These are phyloP conservation scores for Suillus americanus DNA, from an alignment of 768 basidiomycete species.

Conservation along the genomic window DNA sequence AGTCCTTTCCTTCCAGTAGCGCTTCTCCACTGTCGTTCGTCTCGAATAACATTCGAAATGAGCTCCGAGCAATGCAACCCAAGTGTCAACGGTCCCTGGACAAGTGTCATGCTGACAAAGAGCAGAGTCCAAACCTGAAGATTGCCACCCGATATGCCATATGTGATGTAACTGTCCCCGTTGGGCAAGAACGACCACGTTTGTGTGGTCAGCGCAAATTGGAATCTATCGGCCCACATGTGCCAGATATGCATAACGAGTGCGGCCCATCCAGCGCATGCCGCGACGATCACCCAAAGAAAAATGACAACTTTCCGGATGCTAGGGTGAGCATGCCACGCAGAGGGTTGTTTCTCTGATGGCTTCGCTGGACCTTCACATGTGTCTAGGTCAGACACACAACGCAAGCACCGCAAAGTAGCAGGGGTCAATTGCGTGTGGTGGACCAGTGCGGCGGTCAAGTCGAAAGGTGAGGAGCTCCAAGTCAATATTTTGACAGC, in stretches of 20 bases:
- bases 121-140: constrained; percentile 20
- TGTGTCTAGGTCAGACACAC: not conserved
- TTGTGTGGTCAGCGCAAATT: not conserved
- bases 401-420: not conserved
- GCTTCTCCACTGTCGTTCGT: not conserved
- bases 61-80: constrained; percentile 29
- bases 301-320: not conserved
- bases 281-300: not conserved
- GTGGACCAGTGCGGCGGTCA: not conserved
- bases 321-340: not conserved
- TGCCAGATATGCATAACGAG: not conserved
- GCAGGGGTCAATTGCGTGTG: not conserved
- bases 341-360: not conserved
- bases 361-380: not conserved
- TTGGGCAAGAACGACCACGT: constrained; percentile 27
- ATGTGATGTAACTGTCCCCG: constrained; percentile 11
- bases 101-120: constrained; percentile 23
- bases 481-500: not conserved
- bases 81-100: constrained; percentile 31
- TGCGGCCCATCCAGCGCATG: constrained; percentile 22
- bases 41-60: constrained; percentile 19
- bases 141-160: not conserved
- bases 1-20: not conserved
- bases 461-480: not conserved
- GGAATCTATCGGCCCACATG: not conserved